These are phyloP conservation scores for Nitzschia putrida DNA, from an alignment of 108 stramenopile species.

Conservation along the genomic window DNA sequence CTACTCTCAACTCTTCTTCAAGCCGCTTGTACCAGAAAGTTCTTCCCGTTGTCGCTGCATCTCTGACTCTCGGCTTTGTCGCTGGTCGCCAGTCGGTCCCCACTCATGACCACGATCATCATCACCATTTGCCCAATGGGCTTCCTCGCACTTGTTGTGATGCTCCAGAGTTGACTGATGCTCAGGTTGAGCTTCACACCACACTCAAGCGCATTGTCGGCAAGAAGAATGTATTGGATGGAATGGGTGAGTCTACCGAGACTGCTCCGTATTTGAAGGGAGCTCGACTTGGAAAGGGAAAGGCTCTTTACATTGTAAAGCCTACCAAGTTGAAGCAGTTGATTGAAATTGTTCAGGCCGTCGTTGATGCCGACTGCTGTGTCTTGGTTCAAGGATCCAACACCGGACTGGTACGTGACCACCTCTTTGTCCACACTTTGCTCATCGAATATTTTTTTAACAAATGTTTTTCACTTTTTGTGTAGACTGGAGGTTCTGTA, in stretches of 20 bases:
- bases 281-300: slow-evolving; percentile 61
- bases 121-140: slow-evolving; percentile 43
- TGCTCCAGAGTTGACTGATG: slow-evolving; percentile 46
- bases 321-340: slow-evolving; percentile 62
- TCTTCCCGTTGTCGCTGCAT: slow-evolving; percentile 17
- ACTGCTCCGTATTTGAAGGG: slow-evolving; percentile 68
- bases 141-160: slow-evolving; percentile 56
- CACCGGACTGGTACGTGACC: slow-evolving; percentile 55
- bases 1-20: not conserved
- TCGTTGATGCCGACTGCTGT: slow-evolving; percentile 71
- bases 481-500: slow-evolving; percentile 74
- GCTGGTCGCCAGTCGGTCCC: slow-evolving; percentile 33
- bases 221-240: slow-evolving; percentile 58
- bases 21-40: not conserved
- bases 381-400: slow-evolving; percentile 62
- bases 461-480: too few species aligned
- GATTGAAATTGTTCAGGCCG: slow-evolving; percentile 53
- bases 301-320: slow-evolving; percentile 67
- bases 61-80: slow-evolving; percentile 32
- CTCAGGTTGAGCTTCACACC: slow-evolving; percentile 45
- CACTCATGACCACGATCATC: slow-evolving; percentile 17
- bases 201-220: slow-evolving; percentile 67
- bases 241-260: slow-evolving; percentile 31
- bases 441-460: too few species aligned
- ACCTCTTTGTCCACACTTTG: too few species aligned